These are phyloP conservation scores for Rubus parviflorus DNA, from an alignment of 306 rosid species.

Conservation along the genomic window DNA sequence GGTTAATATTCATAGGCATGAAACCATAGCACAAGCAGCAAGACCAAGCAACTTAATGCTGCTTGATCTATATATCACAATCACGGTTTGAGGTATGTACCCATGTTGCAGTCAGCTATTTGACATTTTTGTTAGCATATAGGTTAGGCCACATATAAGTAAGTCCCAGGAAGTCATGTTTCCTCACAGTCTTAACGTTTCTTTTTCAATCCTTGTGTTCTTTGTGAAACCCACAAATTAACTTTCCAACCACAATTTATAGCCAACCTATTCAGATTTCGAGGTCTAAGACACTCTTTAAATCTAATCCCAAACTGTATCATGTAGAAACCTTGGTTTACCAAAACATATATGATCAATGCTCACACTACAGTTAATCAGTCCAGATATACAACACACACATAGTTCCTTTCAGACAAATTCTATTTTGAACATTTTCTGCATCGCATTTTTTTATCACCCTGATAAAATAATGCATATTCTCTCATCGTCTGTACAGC, in stretches of 20 bases:
- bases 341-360: not conserved
- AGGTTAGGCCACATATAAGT: not conserved
- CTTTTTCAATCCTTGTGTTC: not conserved
- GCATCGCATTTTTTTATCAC: too few species aligned
- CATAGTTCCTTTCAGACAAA: not conserved
- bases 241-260: not conserved
- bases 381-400: not conserved
- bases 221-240: not conserved
- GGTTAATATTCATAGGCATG: not conserved
- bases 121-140: not conserved
- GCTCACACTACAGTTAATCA: not conserved
- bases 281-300: not conserved
- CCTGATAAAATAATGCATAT: not conserved
- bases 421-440: not conserved
- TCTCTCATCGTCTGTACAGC: slow-evolving; percentile 2
- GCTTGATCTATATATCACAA: not conserved
- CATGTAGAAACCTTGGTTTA: not conserved
- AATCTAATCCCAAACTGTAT: not conserved
- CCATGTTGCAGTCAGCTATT: not conserved
- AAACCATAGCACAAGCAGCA: not conserved
- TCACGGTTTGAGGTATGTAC: not conserved
- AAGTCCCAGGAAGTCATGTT: not conserved
- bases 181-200: too few species aligned
- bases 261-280: not conserved
- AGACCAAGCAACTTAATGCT: not conserved